Conservation (phyloP, 75 land plant genomes). For the Selaginella moellendorffii region DNA sequence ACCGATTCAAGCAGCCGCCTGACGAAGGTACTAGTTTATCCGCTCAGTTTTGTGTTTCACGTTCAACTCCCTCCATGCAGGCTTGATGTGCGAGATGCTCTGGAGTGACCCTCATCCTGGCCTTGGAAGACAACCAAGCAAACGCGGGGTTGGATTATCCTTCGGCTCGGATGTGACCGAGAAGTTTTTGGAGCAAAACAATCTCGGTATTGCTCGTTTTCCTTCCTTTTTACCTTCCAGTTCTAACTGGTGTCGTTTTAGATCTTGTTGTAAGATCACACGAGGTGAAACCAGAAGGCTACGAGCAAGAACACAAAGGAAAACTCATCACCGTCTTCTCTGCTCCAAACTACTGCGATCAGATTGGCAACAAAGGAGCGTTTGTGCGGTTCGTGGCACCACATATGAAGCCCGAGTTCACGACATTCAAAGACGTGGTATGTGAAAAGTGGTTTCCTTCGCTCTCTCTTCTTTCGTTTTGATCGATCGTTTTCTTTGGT, state of each 20-base stretch:
- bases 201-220: slow-evolving; percentile 48
- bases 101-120: slow-evolving; percentile 97
- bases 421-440: slow-evolving; percentile 81
- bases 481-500: no score
- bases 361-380: slow-evolving; percentile 99
- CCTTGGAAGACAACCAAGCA: slow-evolving; percentile 78
- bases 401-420: slow-evolving; percentile 68
- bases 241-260: slow-evolving; percentile 14
- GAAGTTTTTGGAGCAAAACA: slow-evolving; percentile 75
- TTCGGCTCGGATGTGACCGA: slow-evolving; percentile 93
- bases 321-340: slow-evolving; percentile 99
- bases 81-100: slow-evolving; percentile 90
- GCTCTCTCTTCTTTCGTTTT: no score
- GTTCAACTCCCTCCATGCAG: slow-evolving; percentile 19
- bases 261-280: slow-evolving; percentile 90
- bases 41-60: no score
- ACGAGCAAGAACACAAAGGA: slow-evolving; percentile 89
- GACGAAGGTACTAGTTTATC: neutral
- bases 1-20: slow-evolving; percentile 5
- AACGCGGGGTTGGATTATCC: slow-evolving; percentile 87
- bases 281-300: slow-evolving; percentile 97
- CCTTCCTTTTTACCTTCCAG: neutral
- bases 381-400: slow-evolving; percentile 79
- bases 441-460: no score
- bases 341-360: slow-evolving; percentile 98